Evolutionary conservation across 345 rosid species (phyloP), one percentile per base, ranked within the genome.

Genomic region (Kernera saxatilis): DNA sequence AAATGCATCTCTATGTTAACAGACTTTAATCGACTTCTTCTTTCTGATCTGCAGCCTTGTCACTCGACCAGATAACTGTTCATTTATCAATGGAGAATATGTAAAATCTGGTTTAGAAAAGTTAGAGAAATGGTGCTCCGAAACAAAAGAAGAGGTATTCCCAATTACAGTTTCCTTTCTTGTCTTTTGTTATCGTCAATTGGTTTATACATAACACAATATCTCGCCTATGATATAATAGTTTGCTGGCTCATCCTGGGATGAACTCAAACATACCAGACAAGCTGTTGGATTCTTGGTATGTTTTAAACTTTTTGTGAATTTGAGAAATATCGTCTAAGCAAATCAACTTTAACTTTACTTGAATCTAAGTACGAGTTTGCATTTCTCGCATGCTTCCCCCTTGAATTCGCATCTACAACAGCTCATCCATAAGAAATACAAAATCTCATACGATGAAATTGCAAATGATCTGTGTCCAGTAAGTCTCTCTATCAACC

Each of bases 251-350:
- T 63, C 85, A 71, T 88, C 92, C 29, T 93, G 97, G 97, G 97
- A 88, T 64, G 96, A 90, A 83, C 94, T 93, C 60, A 85, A 82
- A 82, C 98, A 90, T 86, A 93, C 88, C 51, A 85, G 97, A 78
- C 98, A 93, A 75, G 93, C 92, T 70, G 91, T 93, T 76, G 98
- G 96, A 49, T 93, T 93, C 84, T 81, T 93, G 98, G 98, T 93
- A 87, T 61, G 84, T 73, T 43, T 18, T 23, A 48, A 59, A 50
- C 35, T 25, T 57, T 46, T 69, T 43, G 32, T 48, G 53, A 40
- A 27, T 50, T 17, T 37, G 30, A 18, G 41, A 25, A 37, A 49
- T 21, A 30, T 33, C 29, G 21, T 36, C 2, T 27, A 59, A 44
- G 50, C 21, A 17, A 57, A 35, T 57, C 43, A 56, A 11, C 26